Evolutionary conservation across 1,284 basidiomycete species (phyloP), one percentile per base, ranked within the genome.

Genomic region (Chondrostereum purpureum): DNA sequence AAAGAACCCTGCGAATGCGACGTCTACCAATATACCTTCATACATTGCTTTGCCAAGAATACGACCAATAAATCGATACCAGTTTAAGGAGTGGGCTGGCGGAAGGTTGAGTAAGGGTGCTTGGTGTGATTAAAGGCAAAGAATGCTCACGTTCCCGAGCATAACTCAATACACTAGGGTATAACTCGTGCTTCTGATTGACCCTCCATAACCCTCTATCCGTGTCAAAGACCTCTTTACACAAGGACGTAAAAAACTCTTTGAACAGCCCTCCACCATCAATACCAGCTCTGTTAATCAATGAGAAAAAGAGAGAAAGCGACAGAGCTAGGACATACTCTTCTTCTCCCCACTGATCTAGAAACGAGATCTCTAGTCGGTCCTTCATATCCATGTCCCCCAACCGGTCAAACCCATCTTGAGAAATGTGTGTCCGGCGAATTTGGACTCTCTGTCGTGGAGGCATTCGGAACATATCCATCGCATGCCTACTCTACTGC

Each of bases 221-320:
- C 0, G 88, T 88, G 58, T 99, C 92, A 53, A 99, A 98, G 0
- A 89, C 94, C 62, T 98, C 93, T 57, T 89, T 92, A 44, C 83
- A 86, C 16, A 97, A 64, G 11, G 84, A 87, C 1, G 93, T 98
- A 57, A 99, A 78, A 58, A 99, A 96, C 64, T 98, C 96, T 61
- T 99, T 99, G 72, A 97, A 98, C 5, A 99, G 81, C 0, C 96
- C 95, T 2, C 96, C 94, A 1, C 95, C 95, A 56, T 99, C 94
- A 23, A 95, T 94, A 0, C 92, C 92, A 21, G 85, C 84, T 58
- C 88, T 87, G 50, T 46, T 53, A 5, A 31, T 8, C 27, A 31
- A 8, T n/a, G 54, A 43, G 45, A 27, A 41, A 17, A 34, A 47
- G 20, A 50, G 47, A 24, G 23, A 31, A 41, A 44, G 39, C 46